Conservation (phyloP, 305 asterid genomes). For the Caryopteris hybrid region DNA sequence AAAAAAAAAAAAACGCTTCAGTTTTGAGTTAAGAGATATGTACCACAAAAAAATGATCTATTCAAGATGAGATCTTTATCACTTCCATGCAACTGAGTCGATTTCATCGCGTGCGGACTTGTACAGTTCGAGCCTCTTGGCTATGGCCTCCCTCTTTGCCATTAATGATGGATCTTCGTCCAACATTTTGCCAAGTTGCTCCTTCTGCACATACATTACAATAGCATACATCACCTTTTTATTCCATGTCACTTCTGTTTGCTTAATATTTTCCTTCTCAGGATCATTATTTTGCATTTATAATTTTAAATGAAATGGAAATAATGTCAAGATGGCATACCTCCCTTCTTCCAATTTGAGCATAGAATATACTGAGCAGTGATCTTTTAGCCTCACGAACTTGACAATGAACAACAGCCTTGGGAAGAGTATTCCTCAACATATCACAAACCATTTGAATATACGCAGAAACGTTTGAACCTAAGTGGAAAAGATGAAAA, state of each 20-base stretch:
- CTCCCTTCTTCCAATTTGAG: constrained; percentile 93
- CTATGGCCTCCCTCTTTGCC: constrained; percentile 79
- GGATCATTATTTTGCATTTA: not conserved
- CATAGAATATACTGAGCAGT: constrained; percentile 67
- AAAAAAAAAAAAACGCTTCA: no score
- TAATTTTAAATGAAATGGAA: not conserved
- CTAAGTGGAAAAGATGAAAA: constrained; percentile 15
- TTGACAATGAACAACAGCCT: constrained; percentile 97
- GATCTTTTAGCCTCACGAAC: constrained; percentile 85
- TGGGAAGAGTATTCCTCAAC: constrained; percentile 76
- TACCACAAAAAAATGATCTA: constrained; percentile 5
- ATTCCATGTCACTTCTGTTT: not conserved
- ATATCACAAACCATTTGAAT: constrained; percentile 83
- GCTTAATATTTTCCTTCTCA: not conserved
- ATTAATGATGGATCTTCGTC: constrained; percentile 93
- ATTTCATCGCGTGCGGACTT: constrained; percentile 95
- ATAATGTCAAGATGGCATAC: constrained; percentile 31
- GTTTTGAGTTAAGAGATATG: not conserved
- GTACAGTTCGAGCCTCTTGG: constrained; percentile 85
- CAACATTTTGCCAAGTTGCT: constrained; percentile 86
- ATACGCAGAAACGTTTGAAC: constrained; percentile 79
- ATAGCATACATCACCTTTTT: not conserved
- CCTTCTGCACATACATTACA: constrained; percentile 54
- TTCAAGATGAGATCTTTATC: constrained; percentile 14
- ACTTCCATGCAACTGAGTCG: constrained; percentile 94